Percentiles rank a stretch among this genome's conserved stretches.
These are phyloP conservation scores for Talinum fruticosum DNA, from an alignment of 148 eudicot species.

Conservation along the genomic window DNA sequence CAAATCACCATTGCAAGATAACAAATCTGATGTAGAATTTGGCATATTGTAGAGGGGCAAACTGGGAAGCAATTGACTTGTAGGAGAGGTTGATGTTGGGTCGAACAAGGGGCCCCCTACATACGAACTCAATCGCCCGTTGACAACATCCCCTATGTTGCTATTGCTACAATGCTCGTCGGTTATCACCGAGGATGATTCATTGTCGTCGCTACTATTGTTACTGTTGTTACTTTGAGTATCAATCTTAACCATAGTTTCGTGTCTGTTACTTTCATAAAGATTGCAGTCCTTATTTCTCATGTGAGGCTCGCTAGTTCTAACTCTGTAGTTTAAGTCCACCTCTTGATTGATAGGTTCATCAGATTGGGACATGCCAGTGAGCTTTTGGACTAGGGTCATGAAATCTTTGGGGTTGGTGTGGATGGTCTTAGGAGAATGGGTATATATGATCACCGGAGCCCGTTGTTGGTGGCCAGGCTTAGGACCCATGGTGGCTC, in stretches of 20 bases:
- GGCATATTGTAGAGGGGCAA: constrained; percentile 3
- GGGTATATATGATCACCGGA: constrained; percentile 70
- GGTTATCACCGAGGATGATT: constrained; percentile 37
- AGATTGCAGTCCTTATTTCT: neutral
- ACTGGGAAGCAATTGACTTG: neutral
- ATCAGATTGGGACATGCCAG: constrained; percentile 39
- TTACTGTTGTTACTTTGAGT: neutral
- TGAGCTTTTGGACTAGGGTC: constrained; percentile 74
- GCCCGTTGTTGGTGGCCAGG: constrained; percentile 34
- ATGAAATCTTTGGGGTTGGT: constrained; percentile 62
- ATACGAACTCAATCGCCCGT: constrained; percentile 31
- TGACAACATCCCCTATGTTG: constrained; percentile 6
- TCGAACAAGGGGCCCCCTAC: constrained; percentile 22
- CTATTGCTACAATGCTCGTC: constrained; percentile 37
- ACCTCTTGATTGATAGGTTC: neutral
- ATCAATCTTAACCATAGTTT: neutral
- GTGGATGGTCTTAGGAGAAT: constrained; percentile 62
- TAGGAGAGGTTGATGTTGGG: neutral
- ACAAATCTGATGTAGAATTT: constrained; percentile 1
- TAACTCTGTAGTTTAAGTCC: neutral
- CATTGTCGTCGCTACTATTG: constrained; percentile 26
- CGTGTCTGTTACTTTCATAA: neutral
- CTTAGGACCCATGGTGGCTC: neutral
- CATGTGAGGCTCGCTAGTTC: neutral
- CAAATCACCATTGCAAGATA: constrained; percentile 8